Conservation (phyloP, 1,284 basidiomycete genomes). For the Microbotryum lychnidis-dioicae region DNA sequence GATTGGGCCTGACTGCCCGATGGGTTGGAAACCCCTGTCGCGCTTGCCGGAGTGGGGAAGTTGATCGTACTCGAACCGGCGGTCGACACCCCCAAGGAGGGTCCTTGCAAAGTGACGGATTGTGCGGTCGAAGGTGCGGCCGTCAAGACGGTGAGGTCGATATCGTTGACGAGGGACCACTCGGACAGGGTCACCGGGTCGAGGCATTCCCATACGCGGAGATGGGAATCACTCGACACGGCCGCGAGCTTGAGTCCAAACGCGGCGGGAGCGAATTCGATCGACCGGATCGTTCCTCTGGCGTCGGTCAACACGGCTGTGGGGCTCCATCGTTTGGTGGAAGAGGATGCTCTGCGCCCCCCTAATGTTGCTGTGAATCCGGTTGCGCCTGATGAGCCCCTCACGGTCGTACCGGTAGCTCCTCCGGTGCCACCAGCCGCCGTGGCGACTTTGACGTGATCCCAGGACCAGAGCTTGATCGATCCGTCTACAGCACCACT, state of each 20-base stretch:
- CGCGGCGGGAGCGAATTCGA: conserved; percentile 76
- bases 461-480: conserved; percentile 64
- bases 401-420: conserved; percentile 11
- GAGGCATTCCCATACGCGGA: conserved; percentile 82
- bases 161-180: conserved; percentile 70
- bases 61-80: neutral
- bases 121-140: conserved; percentile 8
- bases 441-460: neutral
- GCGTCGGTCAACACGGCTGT: conserved; percentile 68
- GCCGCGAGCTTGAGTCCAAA: conserved; percentile 80
- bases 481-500: conserved; percentile 79
- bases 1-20: no score
- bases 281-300: conserved; percentile 67
- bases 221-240: conserved; percentile 72
- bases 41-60: neutral
- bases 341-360: neutral
- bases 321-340: conserved; percentile 50
- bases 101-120: no score
- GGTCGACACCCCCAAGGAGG: conserved; percentile 2
- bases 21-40: neutral
- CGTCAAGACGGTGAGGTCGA: conserved; percentile 56
- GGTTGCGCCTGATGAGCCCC: conserved; percentile 2
- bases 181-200: conserved; percentile 53
- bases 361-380: conserved; percentile 3
- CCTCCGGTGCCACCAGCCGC: neutral